Conservation (phyloP, 202 grass and related monocot genomes). For the Elaeis oleifera region DNA sequence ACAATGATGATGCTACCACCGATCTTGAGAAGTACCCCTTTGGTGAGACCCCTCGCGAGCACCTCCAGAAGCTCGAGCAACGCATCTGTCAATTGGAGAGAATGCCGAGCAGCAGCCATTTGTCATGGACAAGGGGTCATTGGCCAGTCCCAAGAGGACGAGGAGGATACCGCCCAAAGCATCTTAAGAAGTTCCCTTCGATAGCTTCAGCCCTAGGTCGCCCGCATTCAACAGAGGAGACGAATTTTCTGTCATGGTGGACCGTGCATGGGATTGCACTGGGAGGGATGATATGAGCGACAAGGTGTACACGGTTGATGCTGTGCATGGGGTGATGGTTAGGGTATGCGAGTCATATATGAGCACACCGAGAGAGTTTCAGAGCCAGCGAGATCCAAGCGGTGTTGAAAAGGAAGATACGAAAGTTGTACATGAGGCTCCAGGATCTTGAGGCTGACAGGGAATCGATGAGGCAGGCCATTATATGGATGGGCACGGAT, state of each 20-base stretch:
- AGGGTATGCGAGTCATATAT: slow-evolving; percentile 26
- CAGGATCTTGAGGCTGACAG: slow-evolving; percentile 72
- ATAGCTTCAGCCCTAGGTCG: slow-evolving; percentile 14
- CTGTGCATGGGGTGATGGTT: slow-evolving; percentile 35
- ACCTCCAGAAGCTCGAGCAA: slow-evolving; percentile 6
- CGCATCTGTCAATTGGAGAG: slow-evolving; percentile 45
- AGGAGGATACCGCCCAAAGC: neutral
- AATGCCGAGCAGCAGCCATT: slow-evolving; percentile 15
- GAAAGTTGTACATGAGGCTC: slow-evolving; percentile 50
- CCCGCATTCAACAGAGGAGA: slow-evolving; percentile 22
- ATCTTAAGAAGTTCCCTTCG: slow-evolving; percentile 12
- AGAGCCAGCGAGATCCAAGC: neutral
- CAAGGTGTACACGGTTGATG: slow-evolving; percentile 66
- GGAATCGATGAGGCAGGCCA: slow-evolving; percentile 70
- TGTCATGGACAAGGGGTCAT: slow-evolving; percentile 6
- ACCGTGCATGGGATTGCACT: slow-evolving; percentile 16
- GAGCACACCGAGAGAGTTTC: slow-evolving; percentile 17
- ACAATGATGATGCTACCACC: neutral
- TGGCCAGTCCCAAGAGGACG: slow-evolving; percentile 17
- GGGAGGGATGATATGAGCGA: slow-evolving; percentile 30
- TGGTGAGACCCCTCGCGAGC: slow-evolving; percentile 10
- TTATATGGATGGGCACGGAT: slow-evolving; percentile 65
- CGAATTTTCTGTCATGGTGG: slow-evolving; percentile 38
- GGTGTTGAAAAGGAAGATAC: slow-evolving; percentile 46
- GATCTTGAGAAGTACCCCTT: slow-evolving; percentile 16